These are phyloP conservation scores for Nitzschia inconspicua DNA, from an alignment of 108 stramenopile genomes.

Conservation along the genomic window DNA sequence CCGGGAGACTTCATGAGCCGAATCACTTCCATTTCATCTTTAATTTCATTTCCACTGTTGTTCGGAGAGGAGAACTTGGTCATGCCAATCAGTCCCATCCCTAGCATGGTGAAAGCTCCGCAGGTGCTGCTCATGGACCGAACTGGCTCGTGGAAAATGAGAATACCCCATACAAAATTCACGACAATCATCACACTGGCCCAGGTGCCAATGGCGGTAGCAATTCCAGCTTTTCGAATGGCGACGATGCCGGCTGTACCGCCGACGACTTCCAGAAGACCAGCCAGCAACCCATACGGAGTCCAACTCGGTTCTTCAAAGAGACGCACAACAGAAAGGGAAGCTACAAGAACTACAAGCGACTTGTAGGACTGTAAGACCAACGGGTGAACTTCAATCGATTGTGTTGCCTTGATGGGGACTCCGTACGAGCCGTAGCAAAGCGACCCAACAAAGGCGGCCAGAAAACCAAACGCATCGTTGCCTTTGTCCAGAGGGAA, in stretches of 20 bases:
- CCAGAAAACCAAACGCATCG: constrained; percentile 40
- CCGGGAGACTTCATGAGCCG: neutral
- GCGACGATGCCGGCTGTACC: constrained; percentile 48
- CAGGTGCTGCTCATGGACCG: constrained; percentile 8
- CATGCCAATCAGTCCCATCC: constrained; percentile 38
- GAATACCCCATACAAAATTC: constrained; percentile 53
- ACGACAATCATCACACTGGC: constrained; percentile 46
- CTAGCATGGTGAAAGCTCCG: constrained; percentile 14
- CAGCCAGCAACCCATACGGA: constrained; percentile 57
- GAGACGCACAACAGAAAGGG: constrained; percentile 31
- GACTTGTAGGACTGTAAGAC: constrained; percentile 51
- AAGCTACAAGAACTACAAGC: constrained; percentile 37
- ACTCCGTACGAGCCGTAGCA: constrained; percentile 52
- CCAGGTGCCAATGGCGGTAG: constrained; percentile 60
- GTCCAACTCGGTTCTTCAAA: constrained; percentile 43
- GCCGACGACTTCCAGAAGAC: constrained; percentile 55
- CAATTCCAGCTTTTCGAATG: constrained; percentile 63
- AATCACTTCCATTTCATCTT: constrained; percentile 3
- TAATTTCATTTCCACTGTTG: neutral
- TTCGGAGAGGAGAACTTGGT: constrained; percentile 19
- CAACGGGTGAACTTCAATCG: constrained; percentile 45
- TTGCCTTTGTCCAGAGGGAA: neutral
- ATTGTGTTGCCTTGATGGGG: constrained; percentile 40
- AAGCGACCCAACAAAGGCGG: constrained; percentile 41
- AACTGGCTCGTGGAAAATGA: constrained; percentile 56